Evolutionary conservation across 768 basidiomycete species (phyloP).

Genomic region (Naganishia vaughanmartiniae): DNA sequence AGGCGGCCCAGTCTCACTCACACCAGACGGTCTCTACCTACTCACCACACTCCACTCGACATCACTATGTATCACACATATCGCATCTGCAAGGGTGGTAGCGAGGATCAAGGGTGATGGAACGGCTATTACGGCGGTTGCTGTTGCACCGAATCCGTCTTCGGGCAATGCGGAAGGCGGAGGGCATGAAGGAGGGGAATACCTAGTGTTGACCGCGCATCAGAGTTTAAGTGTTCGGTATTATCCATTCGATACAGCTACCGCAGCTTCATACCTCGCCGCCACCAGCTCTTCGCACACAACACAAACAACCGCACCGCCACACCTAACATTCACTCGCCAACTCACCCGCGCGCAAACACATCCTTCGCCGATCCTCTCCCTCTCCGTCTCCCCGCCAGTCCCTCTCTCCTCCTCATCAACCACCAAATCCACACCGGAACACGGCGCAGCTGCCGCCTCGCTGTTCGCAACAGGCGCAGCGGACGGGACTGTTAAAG

Average conservation of each 20-base stretch:
- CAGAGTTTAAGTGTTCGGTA: constrained; percentile 75
- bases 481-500: constrained; percentile 93
- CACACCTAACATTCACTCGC: constrained; percentile 65
- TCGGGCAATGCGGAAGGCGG: constrained; percentile 32
- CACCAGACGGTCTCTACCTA: constrained; percentile 72
- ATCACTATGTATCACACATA: background rate
- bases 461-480: constrained; percentile 92
- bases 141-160: constrained; percentile 68
- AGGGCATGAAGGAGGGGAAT: background rate
- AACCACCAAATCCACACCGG: constrained; percentile 1
- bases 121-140: constrained; percentile 76
- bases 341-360: constrained; percentile 66
- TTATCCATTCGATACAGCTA: constrained; percentile 66
- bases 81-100: constrained; percentile 56
- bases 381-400: constrained; percentile 72
- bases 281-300: too few relatives aligned
- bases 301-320: constrained; percentile 39
- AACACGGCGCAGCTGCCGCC: constrained; percentile 48
- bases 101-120: constrained; percentile 81
- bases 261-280: constrained; percentile 19
- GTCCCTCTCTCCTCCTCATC: constrained; percentile 57
- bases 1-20: constrained; percentile 76
- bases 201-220: constrained; percentile 73
- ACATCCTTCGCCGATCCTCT: constrained; percentile 90
- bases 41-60: constrained; percentile 67